phyloP scores from a whole-genome alignment of 2,329 filamentous ascomycete species.

The Colletotrichum lini region DNA sequence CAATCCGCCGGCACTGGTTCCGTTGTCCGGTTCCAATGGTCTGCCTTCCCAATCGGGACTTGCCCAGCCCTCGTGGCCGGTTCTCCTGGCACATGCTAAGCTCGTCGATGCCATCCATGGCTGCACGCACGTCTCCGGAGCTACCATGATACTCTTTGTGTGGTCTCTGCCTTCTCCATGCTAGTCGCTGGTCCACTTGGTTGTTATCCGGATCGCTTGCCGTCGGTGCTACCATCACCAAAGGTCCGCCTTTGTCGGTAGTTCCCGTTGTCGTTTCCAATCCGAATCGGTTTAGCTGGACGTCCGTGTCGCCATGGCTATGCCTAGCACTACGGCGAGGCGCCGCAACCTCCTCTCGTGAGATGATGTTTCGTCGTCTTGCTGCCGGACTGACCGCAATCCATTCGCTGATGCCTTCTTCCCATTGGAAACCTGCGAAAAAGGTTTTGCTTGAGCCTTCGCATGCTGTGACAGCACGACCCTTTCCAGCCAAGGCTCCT shows the following conservation, averaged over 20 bases:
- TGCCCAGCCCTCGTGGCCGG: not conserved
- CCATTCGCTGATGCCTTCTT: conserved; percentile 59
- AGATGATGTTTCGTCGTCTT: not conserved
- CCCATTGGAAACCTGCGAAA: conserved; percentile 57
- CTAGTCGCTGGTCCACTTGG: conserved; percentile 10
- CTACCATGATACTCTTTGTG: not conserved
- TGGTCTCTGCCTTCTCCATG: conserved; percentile 12
- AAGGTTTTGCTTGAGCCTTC: conserved; percentile 35
- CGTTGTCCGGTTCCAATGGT: not conserved
- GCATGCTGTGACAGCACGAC: not conserved
- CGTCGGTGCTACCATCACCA: not conserved
- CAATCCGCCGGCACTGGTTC: conserved; percentile 15
- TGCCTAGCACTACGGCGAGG: conserved; percentile 16
- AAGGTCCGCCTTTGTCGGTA: not conserved
- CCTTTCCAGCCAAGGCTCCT: conserved; percentile 7
- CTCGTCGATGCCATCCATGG: conserved; percentile 24
- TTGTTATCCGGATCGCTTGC: not conserved
- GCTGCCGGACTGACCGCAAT: conserved; percentile 44
- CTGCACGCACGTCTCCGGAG: not conserved
- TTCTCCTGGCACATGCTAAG: conserved; percentile 25
- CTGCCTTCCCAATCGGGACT: conserved; percentile 10
- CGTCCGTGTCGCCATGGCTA: not conserved
- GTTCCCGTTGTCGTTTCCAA: not conserved
- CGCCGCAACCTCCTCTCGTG: not conserved
- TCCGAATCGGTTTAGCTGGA: not conserved